Evolutionary conservation across 768 basidiomycete genomes (phyloP).

Genomic region (Hydnum rufescens): DNA sequence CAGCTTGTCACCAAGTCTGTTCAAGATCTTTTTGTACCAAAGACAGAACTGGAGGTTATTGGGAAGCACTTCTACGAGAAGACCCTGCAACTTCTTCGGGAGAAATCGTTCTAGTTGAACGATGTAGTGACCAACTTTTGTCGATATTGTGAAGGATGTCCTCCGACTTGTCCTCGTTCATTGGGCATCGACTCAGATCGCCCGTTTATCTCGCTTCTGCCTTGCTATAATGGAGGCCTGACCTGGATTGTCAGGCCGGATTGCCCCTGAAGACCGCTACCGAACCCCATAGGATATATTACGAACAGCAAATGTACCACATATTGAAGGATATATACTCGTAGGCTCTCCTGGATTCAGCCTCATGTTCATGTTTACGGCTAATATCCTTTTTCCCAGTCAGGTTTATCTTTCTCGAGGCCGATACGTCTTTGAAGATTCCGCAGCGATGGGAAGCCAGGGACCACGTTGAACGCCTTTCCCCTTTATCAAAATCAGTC

Average conservation of each 20-base stretch:
- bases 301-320: slow-evolving; percentile 4
- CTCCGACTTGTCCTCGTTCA: slow-evolving; percentile 40
- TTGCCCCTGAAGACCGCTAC: slow-evolving; percentile 2
- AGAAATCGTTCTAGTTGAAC: slow-evolving; percentile 19
- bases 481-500: not conserved
- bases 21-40: slow-evolving; percentile 7
- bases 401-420: not conserved
- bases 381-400: too few species aligned
- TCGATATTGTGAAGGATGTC: slow-evolving; percentile 50
- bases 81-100: slow-evolving; percentile 12
- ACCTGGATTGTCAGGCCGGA: not conserved
- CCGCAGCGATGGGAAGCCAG: not conserved
- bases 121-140: slow-evolving; percentile 15
- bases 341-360: not conserved
- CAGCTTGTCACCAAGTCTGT: slow-evolving; percentile 4
- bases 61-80: slow-evolving; percentile 11
- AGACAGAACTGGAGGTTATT: slow-evolving; percentile 7
- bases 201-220: not conserved
- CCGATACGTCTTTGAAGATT: not conserved
- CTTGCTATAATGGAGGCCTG: not conserved
- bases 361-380: not conserved
- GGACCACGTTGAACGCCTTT: not conserved
- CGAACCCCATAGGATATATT: not conserved
- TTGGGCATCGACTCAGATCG: slow-evolving; percentile 40
- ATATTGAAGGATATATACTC: slow-evolving; percentile 3